phyloP scores from a whole-genome alignment of 192 early-diverging fungal species.

The Chytriomyces sp. region DNA sequence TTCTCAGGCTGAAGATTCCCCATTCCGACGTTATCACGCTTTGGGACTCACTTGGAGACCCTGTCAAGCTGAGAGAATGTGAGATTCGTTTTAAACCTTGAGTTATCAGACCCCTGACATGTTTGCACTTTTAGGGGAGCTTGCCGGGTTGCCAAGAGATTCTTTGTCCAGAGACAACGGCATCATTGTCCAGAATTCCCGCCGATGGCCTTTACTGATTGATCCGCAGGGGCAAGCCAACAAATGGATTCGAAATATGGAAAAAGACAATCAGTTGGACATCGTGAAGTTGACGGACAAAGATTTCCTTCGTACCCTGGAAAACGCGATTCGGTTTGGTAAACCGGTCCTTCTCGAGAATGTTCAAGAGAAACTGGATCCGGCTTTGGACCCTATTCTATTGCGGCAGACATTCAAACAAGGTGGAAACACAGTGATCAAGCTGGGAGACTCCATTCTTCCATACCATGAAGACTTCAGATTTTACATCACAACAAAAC shows the following conservation, averaged over 20 bases:
- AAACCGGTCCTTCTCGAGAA: slow-evolving; percentile 67
- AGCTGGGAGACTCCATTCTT: slow-evolving; percentile 67
- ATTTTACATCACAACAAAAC: slow-evolving; percentile 66
- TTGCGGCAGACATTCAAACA: slow-evolving; percentile 66
- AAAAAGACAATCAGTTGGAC: slow-evolving; percentile 63
- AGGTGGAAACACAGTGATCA: slow-evolving; percentile 64
- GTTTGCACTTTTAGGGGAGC: slow-evolving; percentile 34
- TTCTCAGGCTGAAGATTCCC: slow-evolving; percentile 63
- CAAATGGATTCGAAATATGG: slow-evolving; percentile 72
- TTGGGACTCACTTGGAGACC: slow-evolving; percentile 62
- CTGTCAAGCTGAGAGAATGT: slow-evolving; percentile 64
- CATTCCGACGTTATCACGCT: slow-evolving; percentile 61
- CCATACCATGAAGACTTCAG: slow-evolving; percentile 68
- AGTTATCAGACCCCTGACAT: not conserved
- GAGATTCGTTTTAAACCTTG: slow-evolving; percentile 5
- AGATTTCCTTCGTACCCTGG: slow-evolving; percentile 63
- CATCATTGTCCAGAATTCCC: slow-evolving; percentile 65
- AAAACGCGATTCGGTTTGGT: slow-evolving; percentile 68
- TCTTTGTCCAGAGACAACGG: slow-evolving; percentile 63
- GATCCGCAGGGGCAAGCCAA: slow-evolving; percentile 72
- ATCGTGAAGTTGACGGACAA: slow-evolving; percentile 67
- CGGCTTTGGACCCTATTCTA: slow-evolving; percentile 64
- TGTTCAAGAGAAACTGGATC: slow-evolving; percentile 61
- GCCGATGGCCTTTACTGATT: slow-evolving; percentile 67
- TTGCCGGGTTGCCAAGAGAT: slow-evolving; percentile 65